phyloP scores from a whole-genome alignment of 2,329 filamentous ascomycete species.

The Botrytis paeoniae region DNA sequence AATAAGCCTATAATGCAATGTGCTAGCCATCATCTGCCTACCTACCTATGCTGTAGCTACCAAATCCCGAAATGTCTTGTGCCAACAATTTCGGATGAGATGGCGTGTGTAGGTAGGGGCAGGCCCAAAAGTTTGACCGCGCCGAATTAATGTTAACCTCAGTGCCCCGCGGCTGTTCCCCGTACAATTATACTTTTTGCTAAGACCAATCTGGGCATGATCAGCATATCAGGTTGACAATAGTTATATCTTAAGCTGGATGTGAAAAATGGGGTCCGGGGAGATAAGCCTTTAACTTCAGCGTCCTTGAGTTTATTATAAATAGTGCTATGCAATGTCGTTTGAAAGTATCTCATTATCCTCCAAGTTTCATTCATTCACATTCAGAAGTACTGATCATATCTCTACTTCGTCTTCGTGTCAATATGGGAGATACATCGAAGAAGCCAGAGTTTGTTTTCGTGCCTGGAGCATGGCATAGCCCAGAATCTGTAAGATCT shows the following conservation, averaged over 20 bases:
- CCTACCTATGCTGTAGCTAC: background rate
- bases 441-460: conserved; percentile 31
- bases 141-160: background rate
- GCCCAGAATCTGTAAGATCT: conserved; percentile 25
- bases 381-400: background rate
- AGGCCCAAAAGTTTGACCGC: background rate
- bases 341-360: background rate
- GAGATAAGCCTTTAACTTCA: background rate
- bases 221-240: background rate
- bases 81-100: background rate
- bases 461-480: conserved; percentile 33
- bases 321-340: background rate
- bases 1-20: background rate
- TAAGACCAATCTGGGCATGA: background rate
- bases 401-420: background rate
- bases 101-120: background rate
- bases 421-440: background rate
- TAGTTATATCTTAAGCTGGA: background rate
- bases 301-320: background rate
- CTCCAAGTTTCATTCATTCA: background rate
- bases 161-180: background rate
- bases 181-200: background rate
- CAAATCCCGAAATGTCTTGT: background rate
- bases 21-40: background rate
- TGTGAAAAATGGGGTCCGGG: background rate